Conservation (phyloP, 2,329 filamentous ascomycete species). For the Hortaea sp. region DNA sequence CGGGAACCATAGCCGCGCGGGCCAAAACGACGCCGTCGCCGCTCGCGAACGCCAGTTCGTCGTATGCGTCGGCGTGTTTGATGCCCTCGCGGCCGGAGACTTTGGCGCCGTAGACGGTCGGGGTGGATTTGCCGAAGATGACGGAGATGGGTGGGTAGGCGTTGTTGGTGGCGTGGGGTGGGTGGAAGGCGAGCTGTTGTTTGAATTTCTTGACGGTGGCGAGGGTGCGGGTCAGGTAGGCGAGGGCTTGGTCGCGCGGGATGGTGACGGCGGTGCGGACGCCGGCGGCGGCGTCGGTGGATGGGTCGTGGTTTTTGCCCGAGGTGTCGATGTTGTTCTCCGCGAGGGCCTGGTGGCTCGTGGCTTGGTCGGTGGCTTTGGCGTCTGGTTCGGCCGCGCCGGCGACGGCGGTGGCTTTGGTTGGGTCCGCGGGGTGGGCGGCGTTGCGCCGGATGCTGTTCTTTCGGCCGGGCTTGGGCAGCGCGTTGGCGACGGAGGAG, state of each 20-base stretch:
- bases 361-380: conserved; percentile 16
- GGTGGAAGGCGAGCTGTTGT: conserved; percentile 55
- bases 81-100: conserved; percentile 67
- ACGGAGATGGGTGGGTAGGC: conserved; percentile 71
- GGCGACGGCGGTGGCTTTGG: conserved; percentile 11
- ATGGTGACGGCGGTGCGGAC: conserved; percentile 40
- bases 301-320: conserved; percentile 8
- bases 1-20: conserved; percentile 72
- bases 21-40: conserved; percentile 87
- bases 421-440: conserved; percentile 4
- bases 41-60: conserved; percentile 74
- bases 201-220: conserved; percentile 66
- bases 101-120: conserved; percentile 73
- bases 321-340: conserved; percentile 33
- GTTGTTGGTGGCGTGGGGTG: conserved; percentile 53
- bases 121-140: conserved; percentile 77
- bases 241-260: conserved; percentile 43
- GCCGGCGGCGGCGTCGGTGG: conserved; percentile 8
- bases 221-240: conserved; percentile 68
- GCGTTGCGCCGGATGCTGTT: conserved; percentile 11
- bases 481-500: conserved; percentile 37
- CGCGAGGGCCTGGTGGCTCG: conserved; percentile 29
- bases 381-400: conserved; percentile 18
- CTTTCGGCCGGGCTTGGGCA: conserved; percentile 24
- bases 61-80: conserved; percentile 65